These are phyloP conservation scores for Trichoderma gracile DNA, from an alignment of 2,329 filamentous ascomycete genomes.

Conservation along the genomic window DNA sequence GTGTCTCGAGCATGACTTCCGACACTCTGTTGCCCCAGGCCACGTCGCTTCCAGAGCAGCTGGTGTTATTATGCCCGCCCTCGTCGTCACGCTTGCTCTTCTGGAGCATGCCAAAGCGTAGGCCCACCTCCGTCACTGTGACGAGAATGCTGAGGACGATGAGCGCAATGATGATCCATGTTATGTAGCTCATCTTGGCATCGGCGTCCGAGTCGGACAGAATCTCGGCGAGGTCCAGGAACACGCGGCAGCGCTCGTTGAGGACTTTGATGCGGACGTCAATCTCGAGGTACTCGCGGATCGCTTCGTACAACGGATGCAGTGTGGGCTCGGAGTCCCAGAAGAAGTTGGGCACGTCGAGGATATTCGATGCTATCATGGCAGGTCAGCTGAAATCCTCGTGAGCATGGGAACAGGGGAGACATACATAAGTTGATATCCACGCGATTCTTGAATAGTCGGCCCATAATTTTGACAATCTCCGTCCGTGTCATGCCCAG, in stretches of 20 bases:
- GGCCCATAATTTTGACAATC: conserved; percentile 87
- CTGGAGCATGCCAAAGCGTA: conserved; percentile 76
- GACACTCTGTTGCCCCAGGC: conserved; percentile 27
- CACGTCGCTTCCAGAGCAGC: conserved; percentile 24
- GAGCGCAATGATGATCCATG: conserved; percentile 96
- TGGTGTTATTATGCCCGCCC: conserved; percentile 26
- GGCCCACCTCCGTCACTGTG: conserved; percentile 82
- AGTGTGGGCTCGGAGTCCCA: conserved; percentile 97
- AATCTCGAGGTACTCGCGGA: conserved; percentile 97
- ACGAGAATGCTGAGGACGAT: conserved; percentile 90
- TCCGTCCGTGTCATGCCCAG: conserved; percentile 89
- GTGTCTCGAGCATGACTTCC: conserved; percentile 29
- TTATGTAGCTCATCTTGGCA: conserved; percentile 92
- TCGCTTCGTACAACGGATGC: conserved; percentile 89
- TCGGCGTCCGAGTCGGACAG: conserved; percentile 89
- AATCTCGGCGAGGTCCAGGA: conserved; percentile 94
- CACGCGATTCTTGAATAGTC: conserved; percentile 88
- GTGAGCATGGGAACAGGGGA: neutral
- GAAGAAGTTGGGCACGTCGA: conserved; percentile 96
- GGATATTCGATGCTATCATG: conserved; percentile 75
- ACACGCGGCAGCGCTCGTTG: conserved; percentile 94
- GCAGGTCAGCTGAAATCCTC: neutral
- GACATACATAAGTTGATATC: conserved; percentile 93
- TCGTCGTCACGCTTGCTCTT: conserved; percentile 32
- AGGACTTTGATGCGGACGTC: conserved; percentile 93